Base-by-base conservation (phyloP, 1,284 basidiomycete species). In the Athelia sp. region DNA sequence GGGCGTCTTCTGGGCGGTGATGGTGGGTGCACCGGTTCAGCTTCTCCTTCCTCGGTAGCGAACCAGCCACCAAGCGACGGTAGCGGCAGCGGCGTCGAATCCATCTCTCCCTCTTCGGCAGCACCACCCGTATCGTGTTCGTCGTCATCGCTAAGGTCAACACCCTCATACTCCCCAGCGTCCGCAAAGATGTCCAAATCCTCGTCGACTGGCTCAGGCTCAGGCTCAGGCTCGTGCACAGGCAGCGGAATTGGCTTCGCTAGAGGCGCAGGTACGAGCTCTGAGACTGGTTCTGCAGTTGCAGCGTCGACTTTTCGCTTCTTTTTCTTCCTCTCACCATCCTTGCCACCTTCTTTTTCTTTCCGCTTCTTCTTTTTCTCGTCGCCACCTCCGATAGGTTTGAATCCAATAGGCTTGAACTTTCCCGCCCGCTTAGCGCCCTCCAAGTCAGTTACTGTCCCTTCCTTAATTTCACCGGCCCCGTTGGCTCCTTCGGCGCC, bases 171-270 rank as follows among this genome's bases (percentile, higher is more conserved):
- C 38, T 92, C 89, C 8, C 87, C 92, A 1, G 81, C 91, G 46
- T 75, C 93, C 1, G 82, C 89, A 64, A 97, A 97, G 49, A 96
- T 96, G 59, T 89, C 81, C 50, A 86, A 73, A 49, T 87, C 76
- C 17, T 81, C 77, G 36, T 73, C 70, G 8, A 70, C 43, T 2
- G 66, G 61, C 50, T 73, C 71, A 8, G 65, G 61, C 51, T 72
- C 69, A 2, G 62, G 55, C 26, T 52, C 45, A 15, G 18, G 1
- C 13, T 32, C 21, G 14, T 43, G 38, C 10, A 56, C 47, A 40
- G 56, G 50, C n/a, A 61, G 50, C n/a, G 61, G 48, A 6, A 6
- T 22, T 6, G 54, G 45, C 15, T 50, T 54, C 13, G 19, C 26
- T 53, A n/a, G 57, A 22, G 43, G 43, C 14, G 24, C n/a, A 8